Evolutionary conservation across 1,284 basidiomycete genomes (phyloP).

Genomic region (Schizophyllum commune): DNA sequence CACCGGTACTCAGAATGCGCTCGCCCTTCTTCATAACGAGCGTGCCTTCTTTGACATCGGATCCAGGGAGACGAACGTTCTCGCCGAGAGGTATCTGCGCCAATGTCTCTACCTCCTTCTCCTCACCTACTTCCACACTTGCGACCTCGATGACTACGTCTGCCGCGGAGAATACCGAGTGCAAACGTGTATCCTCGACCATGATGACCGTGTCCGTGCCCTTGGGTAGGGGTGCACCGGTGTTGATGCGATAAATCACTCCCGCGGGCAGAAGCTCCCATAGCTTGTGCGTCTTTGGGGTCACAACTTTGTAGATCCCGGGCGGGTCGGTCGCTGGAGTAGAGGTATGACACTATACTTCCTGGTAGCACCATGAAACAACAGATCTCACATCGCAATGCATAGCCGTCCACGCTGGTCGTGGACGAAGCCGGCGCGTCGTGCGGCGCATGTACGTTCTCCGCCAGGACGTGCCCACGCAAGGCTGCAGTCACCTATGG

Average conservation of each 20-base stretch:
- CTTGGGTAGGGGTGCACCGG: slow-evolving; percentile 66
- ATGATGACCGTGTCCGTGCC: slow-evolving; percentile 80
- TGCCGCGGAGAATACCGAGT: slow-evolving; percentile 34
- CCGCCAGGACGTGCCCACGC: slow-evolving; percentile 65
- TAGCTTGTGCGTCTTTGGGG: slow-evolving; percentile 40
- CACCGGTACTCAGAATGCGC: slow-evolving; percentile 58
- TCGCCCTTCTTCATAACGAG: slow-evolving; percentile 60
- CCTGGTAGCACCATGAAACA: neutral
- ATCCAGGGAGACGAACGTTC: slow-evolving; percentile 68
- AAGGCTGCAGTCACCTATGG: slow-evolving; percentile 48
- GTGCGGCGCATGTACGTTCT: slow-evolving; percentile 59
- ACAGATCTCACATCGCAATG: slow-evolving; percentile 52
- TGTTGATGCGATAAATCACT: slow-evolving; percentile 70
- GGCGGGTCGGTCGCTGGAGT: slow-evolving; percentile 47
- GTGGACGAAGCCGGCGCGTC: slow-evolving; percentile 59
- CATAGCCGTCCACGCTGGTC: slow-evolving; percentile 87
- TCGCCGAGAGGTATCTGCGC: slow-evolving; percentile 58
- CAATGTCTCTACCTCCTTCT: slow-evolving; percentile 61
- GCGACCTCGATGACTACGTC: slow-evolving; percentile 2
- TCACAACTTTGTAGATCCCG: slow-evolving; percentile 68
- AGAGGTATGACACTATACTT: neutral
- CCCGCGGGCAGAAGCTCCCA: slow-evolving; percentile 37
- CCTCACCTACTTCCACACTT: slow-evolving; percentile 50
- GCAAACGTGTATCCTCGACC: slow-evolving; percentile 84
- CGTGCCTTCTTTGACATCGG: slow-evolving; percentile 65